Evolutionary conservation across 148 eudicot genomes (phyloP).

Genomic region (Chenopodium formosanum): DNA sequence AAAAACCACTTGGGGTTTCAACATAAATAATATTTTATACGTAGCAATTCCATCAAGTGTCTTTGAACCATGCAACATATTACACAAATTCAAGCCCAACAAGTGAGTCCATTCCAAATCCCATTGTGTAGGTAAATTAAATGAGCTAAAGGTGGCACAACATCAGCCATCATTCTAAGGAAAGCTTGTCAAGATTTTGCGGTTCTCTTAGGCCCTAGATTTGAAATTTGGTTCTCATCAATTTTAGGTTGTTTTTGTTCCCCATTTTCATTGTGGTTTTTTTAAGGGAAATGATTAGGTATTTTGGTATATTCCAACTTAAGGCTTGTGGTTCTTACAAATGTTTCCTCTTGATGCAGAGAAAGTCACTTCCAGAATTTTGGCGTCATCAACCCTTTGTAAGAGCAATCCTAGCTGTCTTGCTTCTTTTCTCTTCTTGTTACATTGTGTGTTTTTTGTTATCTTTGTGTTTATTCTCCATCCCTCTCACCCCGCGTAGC

Average conservation of each 20-base stretch:
- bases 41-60: no score
- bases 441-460: neutral
- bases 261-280: neutral
- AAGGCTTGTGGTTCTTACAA: slow-evolving; percentile 14
- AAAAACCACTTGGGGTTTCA: neutral
- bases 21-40: neutral
- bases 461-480: neutral
- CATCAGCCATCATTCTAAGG: neutral
- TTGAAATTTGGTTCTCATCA: neutral
- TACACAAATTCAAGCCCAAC: neutral
- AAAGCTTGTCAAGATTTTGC: neutral
- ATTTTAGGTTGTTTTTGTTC: neutral
- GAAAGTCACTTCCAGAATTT: slow-evolving; percentile 85
- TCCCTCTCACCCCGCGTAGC: neutral
- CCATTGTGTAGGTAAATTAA: neutral
- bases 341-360: slow-evolving; percentile 43
- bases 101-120: neutral
- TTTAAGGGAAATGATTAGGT: neutral
- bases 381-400: slow-evolving; percentile 82
- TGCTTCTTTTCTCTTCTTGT: neutral
- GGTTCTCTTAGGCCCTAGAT: neutral
- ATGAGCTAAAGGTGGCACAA: neutral
- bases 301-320: neutral
- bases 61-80: no score
- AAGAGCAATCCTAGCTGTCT: slow-evolving; percentile 30